Conservation (phyloP, 192 early-diverging fungal genomes). For the Spizellomyces punctatus region DNA sequence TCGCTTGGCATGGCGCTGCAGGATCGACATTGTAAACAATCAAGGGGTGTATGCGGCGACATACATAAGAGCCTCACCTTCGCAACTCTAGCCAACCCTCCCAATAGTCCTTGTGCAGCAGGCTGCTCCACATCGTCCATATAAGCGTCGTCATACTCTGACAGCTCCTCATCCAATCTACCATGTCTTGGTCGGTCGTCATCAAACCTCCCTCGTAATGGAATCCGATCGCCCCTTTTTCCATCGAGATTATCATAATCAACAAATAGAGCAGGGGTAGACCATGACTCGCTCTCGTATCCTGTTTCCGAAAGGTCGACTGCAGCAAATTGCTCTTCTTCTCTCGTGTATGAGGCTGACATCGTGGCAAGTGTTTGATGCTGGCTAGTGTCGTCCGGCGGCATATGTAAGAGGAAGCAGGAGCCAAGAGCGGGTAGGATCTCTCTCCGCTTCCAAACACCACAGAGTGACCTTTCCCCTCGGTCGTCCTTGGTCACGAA, state of each 20-base stretch:
- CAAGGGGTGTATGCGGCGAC: not conserved
- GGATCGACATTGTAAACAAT: not conserved
- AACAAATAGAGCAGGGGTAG: not conserved
- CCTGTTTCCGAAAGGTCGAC: conserved; percentile 29
- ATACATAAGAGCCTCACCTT: not conserved
- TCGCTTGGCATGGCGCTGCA: conserved; percentile 1
- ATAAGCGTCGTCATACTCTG: conserved; percentile 65
- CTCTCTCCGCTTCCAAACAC: too few species aligned
- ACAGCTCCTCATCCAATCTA: conserved; percentile 13
- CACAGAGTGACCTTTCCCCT: too few species aligned
- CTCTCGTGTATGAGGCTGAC: too few species aligned
- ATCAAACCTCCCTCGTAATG: conserved; percentile 4
- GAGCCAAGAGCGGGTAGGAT: too few species aligned
- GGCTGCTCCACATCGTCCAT: conserved; percentile 69
- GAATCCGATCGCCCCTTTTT: conserved; percentile 2
- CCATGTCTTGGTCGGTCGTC: not conserved
- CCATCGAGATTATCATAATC: not conserved
- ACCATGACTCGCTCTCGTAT: conserved; percentile 23
- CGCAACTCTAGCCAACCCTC: conserved; percentile 87
- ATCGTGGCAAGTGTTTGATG: too few species aligned
- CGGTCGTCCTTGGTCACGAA: too few species aligned
- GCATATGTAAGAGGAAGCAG: too few species aligned
- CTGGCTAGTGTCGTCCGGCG: too few species aligned
- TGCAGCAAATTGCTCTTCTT: conserved; percentile 11
- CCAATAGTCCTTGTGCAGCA: conserved; percentile 76